Evolutionary conservation across 75 land plant genomes (phyloP).

Genomic region (Chamaecyparis obtusa): DNA sequence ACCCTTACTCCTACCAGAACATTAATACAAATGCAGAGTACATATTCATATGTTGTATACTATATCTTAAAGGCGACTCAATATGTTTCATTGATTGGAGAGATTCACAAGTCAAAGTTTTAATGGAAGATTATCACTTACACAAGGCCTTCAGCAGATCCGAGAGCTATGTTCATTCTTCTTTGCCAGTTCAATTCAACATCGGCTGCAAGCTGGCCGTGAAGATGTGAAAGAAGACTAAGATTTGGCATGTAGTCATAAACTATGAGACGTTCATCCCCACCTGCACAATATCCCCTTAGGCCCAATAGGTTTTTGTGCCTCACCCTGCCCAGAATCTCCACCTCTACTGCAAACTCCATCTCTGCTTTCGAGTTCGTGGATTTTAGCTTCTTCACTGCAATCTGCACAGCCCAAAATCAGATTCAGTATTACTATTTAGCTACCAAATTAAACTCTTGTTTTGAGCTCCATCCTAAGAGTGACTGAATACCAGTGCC

Average conservation of each 20-base stretch:
- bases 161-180: constrained; percentile 73
- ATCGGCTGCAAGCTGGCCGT: constrained; percentile 56
- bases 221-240: constrained; percentile 72
- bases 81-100: no score
- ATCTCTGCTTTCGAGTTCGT: constrained; percentile 65
- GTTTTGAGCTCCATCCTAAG: neutral
- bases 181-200: constrained; percentile 58
- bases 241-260: constrained; percentile 88
- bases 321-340: constrained; percentile 64
- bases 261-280: constrained; percentile 74
- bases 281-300: constrained; percentile 74
- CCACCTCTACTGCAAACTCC: constrained; percentile 77
- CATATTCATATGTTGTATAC: no score
- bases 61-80: neutral
- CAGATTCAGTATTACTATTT: neutral
- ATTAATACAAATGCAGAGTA: no score
- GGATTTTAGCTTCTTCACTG: constrained; percentile 68
- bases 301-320: constrained; percentile 73
- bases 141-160: constrained; percentile 79
- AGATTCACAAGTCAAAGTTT: neutral
- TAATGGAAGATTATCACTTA: constrained; percentile 20
- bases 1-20: no score
- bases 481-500: neutral
- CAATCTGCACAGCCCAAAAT: constrained; percentile 40
- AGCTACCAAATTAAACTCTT: neutral